Conservation (phyloP, 2,329 filamentous ascomycete genomes). For the Zymoseptoria tritici region DNA sequence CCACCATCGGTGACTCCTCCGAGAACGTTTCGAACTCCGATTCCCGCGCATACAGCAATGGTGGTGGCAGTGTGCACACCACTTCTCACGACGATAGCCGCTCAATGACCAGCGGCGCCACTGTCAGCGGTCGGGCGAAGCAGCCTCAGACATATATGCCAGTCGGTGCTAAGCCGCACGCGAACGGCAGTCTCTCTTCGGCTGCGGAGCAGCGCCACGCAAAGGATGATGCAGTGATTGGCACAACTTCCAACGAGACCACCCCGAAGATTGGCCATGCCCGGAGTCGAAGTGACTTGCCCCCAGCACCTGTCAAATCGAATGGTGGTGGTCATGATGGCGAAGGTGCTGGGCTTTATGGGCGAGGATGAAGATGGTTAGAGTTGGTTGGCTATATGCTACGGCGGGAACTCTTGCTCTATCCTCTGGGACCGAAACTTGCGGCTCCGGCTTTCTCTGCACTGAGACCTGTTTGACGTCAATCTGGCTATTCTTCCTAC, state of each 20-base stretch:
- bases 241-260: constrained; percentile 13
- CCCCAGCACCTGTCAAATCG: constrained; percentile 12
- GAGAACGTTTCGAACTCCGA: constrained; percentile 9
- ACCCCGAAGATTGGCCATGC: constrained; percentile 14
- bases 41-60: constrained; percentile 16
- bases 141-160: constrained; percentile 13
- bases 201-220: constrained; percentile 13
- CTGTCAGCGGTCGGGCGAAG: constrained; percentile 11
- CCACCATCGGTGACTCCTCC: constrained; percentile 9
- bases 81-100: constrained; percentile 6
- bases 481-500: background rate
- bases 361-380: background rate
- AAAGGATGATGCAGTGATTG: constrained; percentile 3
- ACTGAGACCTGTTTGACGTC: too few species aligned
- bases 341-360: background rate
- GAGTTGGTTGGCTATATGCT: background rate
- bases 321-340: constrained; percentile 2
- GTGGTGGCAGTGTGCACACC: constrained; percentile 11
- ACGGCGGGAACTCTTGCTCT: background rate
- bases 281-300: constrained; percentile 17
- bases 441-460: too few species aligned
- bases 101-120: constrained; percentile 7
- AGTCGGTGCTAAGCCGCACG: background rate
- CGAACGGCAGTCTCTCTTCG: background rate
- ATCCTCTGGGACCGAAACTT: background rate